These are phyloP conservation scores for Hansfordia pulvinata DNA, from an alignment of 2,329 filamentous ascomycete genomes.

Conservation along the genomic window DNA sequence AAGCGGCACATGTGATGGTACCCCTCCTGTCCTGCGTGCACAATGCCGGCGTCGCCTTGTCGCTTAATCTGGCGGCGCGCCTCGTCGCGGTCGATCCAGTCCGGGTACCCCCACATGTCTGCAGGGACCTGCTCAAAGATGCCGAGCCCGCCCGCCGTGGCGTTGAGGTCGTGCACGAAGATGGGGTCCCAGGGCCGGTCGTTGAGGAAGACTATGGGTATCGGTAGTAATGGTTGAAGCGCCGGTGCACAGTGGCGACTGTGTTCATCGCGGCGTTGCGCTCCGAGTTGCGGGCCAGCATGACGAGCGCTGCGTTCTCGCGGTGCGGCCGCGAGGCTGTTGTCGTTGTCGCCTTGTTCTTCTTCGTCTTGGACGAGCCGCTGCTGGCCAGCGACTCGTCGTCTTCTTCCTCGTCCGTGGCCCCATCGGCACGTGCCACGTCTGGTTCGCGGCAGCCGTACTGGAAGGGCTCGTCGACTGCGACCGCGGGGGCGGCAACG, in stretches of 20 bases:
- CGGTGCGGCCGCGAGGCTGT: no score
- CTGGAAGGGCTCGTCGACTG: conserved; percentile 25
- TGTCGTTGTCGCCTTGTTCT: no score
- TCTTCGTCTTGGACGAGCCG: conserved; percentile 12
- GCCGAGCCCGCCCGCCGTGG: conserved; percentile 20
- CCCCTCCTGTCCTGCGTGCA: conserved; percentile 24
- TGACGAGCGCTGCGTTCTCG: conserved; percentile 29
- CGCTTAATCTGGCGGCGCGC: conserved; percentile 18
- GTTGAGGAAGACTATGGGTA: conserved; percentile 32
- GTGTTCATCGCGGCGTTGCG: conserved; percentile 23
- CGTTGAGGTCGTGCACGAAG: conserved; percentile 23
- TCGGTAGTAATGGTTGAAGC: conserved; percentile 31
- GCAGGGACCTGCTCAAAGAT: conserved; percentile 26
- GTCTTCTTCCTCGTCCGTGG: no score
- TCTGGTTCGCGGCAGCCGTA: conserved; percentile 24
- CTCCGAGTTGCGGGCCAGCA: conserved; percentile 31
- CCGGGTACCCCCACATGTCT: conserved; percentile 26
- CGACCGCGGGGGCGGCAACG: conserved; percentile 18
- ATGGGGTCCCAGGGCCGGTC: conserved; percentile 25
- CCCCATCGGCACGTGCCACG: no score
- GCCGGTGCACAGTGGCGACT: conserved; percentile 24
- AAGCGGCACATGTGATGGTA: conserved; percentile 29
- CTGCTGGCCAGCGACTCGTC: no score
- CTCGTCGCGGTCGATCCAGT: conserved; percentile 15
- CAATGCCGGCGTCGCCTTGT: conserved; percentile 17